Conservation (phyloP, 1,284 basidiomycete species). For the Coriolopsis trogii region DNA sequence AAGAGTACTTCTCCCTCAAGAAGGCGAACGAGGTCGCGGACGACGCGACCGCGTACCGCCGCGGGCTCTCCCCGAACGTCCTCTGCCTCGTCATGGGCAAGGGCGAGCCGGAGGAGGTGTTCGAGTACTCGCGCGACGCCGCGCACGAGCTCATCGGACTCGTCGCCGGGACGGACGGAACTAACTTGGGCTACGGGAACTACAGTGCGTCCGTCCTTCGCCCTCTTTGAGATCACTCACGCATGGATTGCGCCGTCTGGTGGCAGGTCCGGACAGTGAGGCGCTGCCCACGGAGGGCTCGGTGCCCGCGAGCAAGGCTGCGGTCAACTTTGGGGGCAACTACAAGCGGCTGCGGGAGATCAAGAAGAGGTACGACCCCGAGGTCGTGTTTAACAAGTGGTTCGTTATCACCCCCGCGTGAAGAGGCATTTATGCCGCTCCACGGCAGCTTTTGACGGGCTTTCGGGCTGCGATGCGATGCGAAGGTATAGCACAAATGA, state of each 20-base stretch:
- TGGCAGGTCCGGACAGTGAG: conserved; percentile 23
- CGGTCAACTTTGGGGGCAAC: conserved; percentile 45
- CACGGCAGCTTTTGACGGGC: too few species aligned
- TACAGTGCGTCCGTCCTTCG: conserved; percentile 28
- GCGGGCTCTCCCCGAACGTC: conserved; percentile 35
- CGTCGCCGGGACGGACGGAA: conserved; percentile 8
- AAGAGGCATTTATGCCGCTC: too few species aligned
- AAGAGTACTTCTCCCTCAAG: conserved; percentile 45
- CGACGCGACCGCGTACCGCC: conserved; percentile 44
- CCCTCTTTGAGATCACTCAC: neutral
- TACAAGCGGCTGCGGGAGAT: conserved; percentile 50
- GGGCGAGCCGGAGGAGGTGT: conserved; percentile 33
- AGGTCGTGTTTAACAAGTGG: conserved; percentile 58
- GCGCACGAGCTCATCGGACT: conserved; percentile 26
- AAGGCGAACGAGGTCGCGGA: conserved; percentile 43
- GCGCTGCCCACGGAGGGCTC: conserved; percentile 5
- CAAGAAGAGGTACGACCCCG: conserved; percentile 56
- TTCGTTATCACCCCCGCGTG: conserved; percentile 42
- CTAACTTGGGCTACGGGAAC: conserved; percentile 30
- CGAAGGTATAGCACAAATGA: too few species aligned
- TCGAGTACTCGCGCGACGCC: conserved; percentile 29
- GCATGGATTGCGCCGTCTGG: neutral
- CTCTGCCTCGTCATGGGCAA: conserved; percentile 41
- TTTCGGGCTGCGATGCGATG: too few species aligned
- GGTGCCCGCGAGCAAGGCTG: conserved; percentile 33